Base-by-base conservation (phyloP, 331 rosid species). In the Acacia pycnantha region DNA sequence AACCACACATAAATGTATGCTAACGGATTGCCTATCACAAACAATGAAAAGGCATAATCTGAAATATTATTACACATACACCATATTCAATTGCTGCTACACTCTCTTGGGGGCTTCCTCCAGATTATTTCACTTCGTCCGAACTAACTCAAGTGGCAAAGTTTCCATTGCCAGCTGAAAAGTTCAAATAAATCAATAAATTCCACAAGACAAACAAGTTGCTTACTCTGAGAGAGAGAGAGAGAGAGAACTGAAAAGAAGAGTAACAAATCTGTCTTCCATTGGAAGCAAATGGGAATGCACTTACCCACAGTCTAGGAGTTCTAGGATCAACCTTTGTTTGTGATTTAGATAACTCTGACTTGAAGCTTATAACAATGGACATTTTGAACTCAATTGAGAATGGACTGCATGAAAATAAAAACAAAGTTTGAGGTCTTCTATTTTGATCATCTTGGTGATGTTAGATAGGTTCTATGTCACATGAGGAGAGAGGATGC, bases 271-370 rank as follows among this genome's bases (percentile, higher is more conserved):
- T 46, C 9, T 51, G 72, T 74, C 66, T 27, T 6, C 22, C 19
- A 70, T 26, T 22, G 40, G 10, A 61, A 61, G 44, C 56, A 77
- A 56, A 74, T 44, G 48, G 67, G 77, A n/a, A 37, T 33, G 41
- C 47, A 69, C 92, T 88, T 87, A 92, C 99, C 99, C 99, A 93
- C 21, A 90, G 84, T 79, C 96, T 85, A 8, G 98, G 98, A 83
- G 88, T 90, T 89, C 82, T 86, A 24, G 97, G 91, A 85, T 95
- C 99, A 27, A 91, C 82, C 76, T 92, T 95, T 24, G 84, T 81
- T 18, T 90, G 93, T 77, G 91, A 44, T 82, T 90, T 93, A 29
- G 94, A 86, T 66, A 95, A 87, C 82, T 92, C 93, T 68, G 98
- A 92, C 73, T 88, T 92, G 77, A 95, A 95, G 77, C 84, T 89